phyloP scores from a whole-genome alignment of 371 early-diverging fungal species.

The Lichtheimia corymbifera region DNA sequence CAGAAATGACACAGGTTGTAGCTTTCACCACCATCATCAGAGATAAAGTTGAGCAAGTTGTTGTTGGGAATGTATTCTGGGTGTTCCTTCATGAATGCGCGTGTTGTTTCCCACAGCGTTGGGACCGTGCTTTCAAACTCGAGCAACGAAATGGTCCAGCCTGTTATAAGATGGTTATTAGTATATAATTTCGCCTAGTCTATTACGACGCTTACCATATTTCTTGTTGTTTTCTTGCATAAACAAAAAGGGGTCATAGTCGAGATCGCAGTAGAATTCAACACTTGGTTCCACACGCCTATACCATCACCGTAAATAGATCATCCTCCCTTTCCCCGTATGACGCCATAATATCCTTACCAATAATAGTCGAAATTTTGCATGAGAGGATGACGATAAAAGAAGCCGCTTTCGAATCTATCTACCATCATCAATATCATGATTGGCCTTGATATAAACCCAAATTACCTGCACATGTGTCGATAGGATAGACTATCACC shows the following conservation, averaged over 20 bases:
- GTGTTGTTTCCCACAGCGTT: slow-evolving; percentile 72
- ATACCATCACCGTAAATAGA: background rate
- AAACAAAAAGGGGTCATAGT: slow-evolving; percentile 88
- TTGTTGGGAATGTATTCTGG: slow-evolving; percentile 38
- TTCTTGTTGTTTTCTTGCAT: slow-evolving; percentile 82
- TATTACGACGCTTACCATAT: slow-evolving; percentile 56
- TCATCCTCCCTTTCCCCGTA: background rate
- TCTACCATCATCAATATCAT: background rate
- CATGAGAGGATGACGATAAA: slow-evolving; percentile 80
- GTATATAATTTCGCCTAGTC: background rate
- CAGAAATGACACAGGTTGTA: slow-evolving; percentile 94
- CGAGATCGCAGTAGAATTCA: slow-evolving; percentile 82
- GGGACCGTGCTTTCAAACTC: slow-evolving; percentile 85
- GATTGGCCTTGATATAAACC: slow-evolving; percentile 10
- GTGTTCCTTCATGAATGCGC: slow-evolving; percentile 56
- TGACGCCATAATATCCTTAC: slow-evolving; percentile 32
- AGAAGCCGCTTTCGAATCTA: slow-evolving; percentile 87
- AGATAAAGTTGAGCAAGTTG: slow-evolving; percentile 36
- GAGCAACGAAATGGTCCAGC: slow-evolving; percentile 74
- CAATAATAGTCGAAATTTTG: slow-evolving; percentile 90
- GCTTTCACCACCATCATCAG: slow-evolving; percentile 28
- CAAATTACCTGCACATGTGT: slow-evolving; percentile 88
- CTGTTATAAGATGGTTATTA: background rate
- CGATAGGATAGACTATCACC: slow-evolving; percentile 87
- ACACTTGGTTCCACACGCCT: slow-evolving; percentile 91